Evolutionary conservation across 495 filamentous ascomycete genomes (phyloP), one percentile per base, ranked within the genome.

Genomic region (Penicillium ucsense): DNA sequence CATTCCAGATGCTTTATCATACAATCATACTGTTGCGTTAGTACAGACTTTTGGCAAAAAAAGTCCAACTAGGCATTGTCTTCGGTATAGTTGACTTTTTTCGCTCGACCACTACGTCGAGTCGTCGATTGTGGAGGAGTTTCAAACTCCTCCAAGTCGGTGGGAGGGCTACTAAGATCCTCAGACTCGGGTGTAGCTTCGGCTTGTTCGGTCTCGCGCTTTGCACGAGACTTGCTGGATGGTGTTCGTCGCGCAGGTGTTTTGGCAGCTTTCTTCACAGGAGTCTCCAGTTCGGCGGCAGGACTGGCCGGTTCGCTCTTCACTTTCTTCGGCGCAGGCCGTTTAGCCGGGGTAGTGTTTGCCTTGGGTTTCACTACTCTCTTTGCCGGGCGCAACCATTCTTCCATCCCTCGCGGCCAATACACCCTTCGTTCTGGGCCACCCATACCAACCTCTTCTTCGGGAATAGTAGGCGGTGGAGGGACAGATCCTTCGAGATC

Each of bases 321-420:
- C 6, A 41, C 36, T 38, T 64, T 65, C 38, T 61, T 64, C 3
- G 54, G 34, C 5, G 43, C 41, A 6, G 44, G 41, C 6, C 53
- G 43, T 43, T 60, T 60, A 1, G 41, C 50, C 30, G 62, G 55
- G 40, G 57, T 67, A 40, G 45, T 38, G 0, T 52, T 6, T 48
- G 66, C 32, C 41, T 73, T 89, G 45, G 79, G 77, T 52, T 81
- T 85, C 0, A 82, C 66, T 34, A 82, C 71, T 47, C 82, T 77
- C 66, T 92, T 95, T 51, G 67, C 74, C 0, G 89, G 89, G 46
- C 85, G 76, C 38, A 95, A 70, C 90, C 89, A 96, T 44, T 91
- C 85, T 61, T 96, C 92, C 75, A 84, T 86, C 2, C 86, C 87
- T 0, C 78, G 73, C 0, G 88, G 90, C 91, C 92, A 96, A 61